Evolutionary conservation across 352 stramenopile species (phyloP), one percentile per base, ranked within the genome.

Genomic region (Pythium pyrilobum): DNA sequence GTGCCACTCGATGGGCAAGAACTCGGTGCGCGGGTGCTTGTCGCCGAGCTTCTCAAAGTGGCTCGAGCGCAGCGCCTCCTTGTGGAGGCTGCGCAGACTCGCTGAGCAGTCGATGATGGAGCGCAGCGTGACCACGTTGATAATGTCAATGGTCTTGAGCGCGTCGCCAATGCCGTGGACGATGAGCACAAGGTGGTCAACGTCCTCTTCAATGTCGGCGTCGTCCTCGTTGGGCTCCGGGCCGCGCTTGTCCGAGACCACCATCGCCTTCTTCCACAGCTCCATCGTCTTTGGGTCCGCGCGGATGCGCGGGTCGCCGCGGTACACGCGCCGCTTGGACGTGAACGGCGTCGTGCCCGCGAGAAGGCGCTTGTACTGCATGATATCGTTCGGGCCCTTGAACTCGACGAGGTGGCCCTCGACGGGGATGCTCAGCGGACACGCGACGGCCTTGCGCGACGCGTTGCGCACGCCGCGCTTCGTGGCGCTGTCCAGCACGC

Each of bases 151-250:
- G 18, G 81, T 94, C 68, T 89, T 92, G 15, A 95, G 61, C 16
- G 86, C 82, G 38, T 95, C 87, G n/a, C 87, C 87, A 29, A 96
- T 96, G 20, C 87, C 87, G 50, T 96, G 87, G 3, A 96, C 82
- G 27, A 96, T 89, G 15, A 96, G 72, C 33, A 96, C 75, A 8
- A 96, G 67, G 40, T 96, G 84, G 38, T 92, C 77, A n/a, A 95
- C 66, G 25, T 91, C 72, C 12, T 77, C 67, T 47, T 89, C 74
- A 39, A 92, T 85, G 38, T 92, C 82, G 0, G 63, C 58, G 34
- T 90, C 82, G 29, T 92, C 81, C 16, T 84, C 71, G 18, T 59
- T 69, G 1, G 56, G 47, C 2, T 37, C 20, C 7, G 56, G 53
- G 38, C 33, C 63, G 9, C n/a, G 36, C 8, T 74, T 64, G 6